Evolutionary conservation across 2,329 filamentous ascomycete species (phyloP), one percentile per base, ranked within the genome.

Genomic region (Talaromyces sp.): DNA sequence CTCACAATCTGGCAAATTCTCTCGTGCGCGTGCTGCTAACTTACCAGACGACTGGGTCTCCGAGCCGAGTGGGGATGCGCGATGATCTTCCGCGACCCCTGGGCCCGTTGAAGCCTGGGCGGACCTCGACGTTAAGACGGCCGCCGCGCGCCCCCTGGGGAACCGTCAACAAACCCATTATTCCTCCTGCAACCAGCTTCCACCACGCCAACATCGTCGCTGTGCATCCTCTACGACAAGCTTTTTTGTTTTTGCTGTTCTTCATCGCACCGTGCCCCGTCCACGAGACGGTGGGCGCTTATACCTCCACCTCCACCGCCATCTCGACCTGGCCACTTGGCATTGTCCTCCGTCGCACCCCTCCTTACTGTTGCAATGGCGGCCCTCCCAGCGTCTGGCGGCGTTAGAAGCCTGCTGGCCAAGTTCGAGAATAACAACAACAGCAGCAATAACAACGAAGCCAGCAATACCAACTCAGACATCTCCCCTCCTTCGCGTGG

Each of bases 401-500:
- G 84, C 70, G 88, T 90, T 70, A 87, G 82, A 78, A 90, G 89
- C 77, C 84, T 93, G 66, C 83, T 88, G 68, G 89, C 89, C 70
- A 91, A 90, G 83, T 92, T 92, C 73, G 89, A 93, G 80, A 85
- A 86, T 72, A 89, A 86, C n/a, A n/a, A n/a, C n/a, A n/a, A n/a
- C n/a, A n/a, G n/a, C n/a, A n/a, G n/a, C 75, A 84, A 82, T 72
- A 84, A 85, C 66, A 80, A 80, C 64, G 85, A 65, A 52, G 68
- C 86, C 66, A 79, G 55, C 55, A 29, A 29, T 29, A 31, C 43
- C 35, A 32, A 11, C 35, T 21, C 55, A 10, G 59, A 61, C 27
- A 24, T 81, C 61, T 87, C 84, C 68, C 83, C 86, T 65, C 85
- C 86, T 17, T 87, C 89, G 64, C 82, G 89, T 78, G 89, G 89